Conservation (phyloP, 2,329 filamentous ascomycete species). For the Penicillium sp. region DNA sequence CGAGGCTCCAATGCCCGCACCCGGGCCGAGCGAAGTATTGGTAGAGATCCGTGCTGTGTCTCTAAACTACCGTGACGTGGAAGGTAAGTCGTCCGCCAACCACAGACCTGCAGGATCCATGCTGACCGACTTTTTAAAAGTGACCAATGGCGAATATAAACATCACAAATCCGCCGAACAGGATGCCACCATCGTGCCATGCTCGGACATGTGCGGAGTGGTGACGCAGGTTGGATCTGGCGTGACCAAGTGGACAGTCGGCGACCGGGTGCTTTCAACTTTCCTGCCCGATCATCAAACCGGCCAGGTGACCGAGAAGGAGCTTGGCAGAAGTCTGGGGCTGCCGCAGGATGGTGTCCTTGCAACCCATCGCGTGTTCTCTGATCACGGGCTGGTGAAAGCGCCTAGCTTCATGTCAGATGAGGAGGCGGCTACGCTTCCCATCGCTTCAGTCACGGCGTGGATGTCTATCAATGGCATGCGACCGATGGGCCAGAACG, state of each 20-base stretch:
- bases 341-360: conserved; percentile 53
- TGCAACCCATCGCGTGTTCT: conserved; percentile 44
- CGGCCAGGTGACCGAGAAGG: conserved; percentile 57
- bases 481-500: conserved; percentile 42
- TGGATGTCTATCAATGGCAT: conserved; percentile 51
- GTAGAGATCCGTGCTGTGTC: conserved; percentile 53
- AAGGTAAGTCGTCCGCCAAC: conserved; percentile 21
- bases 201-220: conserved; percentile 68
- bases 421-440: conserved; percentile 42
- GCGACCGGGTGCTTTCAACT: conserved; percentile 65
- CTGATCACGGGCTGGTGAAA: conserved; percentile 40
- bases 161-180: conserved; percentile 58
- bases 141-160: conserved; percentile 64
- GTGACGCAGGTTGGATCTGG: conserved; percentile 52
- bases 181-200: conserved; percentile 55
- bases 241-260: conserved; percentile 51
- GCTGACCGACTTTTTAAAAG: conserved; percentile 36
- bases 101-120: background rate
- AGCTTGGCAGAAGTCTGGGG: conserved; percentile 59
- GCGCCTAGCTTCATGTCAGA: conserved; percentile 39
- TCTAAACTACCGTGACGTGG: conserved; percentile 54
- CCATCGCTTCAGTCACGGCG: conserved; percentile 50
- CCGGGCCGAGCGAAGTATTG: conserved; percentile 53
- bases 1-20: conserved; percentile 47
- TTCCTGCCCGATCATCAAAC: conserved; percentile 56